These are phyloP conservation scores for Tetrahymena borealis DNA, from an alignment of 73 alveolate genomes.

Conservation along the genomic window DNA sequence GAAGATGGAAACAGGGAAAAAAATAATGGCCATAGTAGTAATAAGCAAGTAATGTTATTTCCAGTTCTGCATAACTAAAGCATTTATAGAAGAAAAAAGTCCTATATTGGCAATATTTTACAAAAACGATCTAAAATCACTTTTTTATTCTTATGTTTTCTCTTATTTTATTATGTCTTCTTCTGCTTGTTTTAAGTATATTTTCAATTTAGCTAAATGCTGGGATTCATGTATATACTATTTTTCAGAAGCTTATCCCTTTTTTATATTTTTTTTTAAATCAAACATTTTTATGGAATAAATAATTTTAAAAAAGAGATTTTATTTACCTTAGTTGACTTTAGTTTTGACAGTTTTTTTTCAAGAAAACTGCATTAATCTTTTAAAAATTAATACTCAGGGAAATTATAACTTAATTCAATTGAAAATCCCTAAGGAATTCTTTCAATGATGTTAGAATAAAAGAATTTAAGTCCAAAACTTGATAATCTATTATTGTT, in stretches of 20 bases:
- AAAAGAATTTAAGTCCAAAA: not conserved
- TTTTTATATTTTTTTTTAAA: too few species aligned
- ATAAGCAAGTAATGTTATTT: not conserved
- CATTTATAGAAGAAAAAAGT: not conserved
- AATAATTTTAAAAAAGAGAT: too few species aligned
- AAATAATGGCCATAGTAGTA: not conserved
- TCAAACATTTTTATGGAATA: too few species aligned
- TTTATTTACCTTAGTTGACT: too few species aligned
- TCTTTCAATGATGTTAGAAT: not conserved
- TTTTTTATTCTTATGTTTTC: too few species aligned
- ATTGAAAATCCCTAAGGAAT: not conserved
- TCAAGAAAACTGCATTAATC: not conserved
- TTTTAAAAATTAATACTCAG: not conserved
- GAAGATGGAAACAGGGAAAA: not conserved
- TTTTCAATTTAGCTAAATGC: too few species aligned
- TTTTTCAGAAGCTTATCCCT: too few species aligned
- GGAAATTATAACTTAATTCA: not conserved
- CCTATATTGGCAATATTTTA: not conserved
- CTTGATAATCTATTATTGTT: not conserved
- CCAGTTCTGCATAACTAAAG: not conserved
- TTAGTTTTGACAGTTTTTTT: not conserved
- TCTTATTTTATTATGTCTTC: too few species aligned
- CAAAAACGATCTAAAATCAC: not conserved
- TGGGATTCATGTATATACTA: too few species aligned
- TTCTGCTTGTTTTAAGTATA: too few species aligned